Evolutionary conservation across 1,284 basidiomycete genomes (phyloP).

Genomic region (Trichosporon inkin): DNA sequence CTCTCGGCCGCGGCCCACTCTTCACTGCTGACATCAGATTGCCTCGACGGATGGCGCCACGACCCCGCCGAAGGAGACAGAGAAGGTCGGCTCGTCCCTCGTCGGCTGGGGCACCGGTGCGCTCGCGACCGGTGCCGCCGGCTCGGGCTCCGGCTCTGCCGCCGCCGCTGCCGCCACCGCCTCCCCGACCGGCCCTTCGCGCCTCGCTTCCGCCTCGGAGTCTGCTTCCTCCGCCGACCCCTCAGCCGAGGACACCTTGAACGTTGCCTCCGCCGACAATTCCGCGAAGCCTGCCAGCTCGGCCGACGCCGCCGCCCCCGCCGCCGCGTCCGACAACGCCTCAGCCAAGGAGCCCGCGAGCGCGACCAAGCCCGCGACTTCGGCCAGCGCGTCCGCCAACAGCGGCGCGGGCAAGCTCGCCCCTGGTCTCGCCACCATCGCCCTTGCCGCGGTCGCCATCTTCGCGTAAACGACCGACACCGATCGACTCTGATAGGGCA

Average conservation of each 20-base stretch:
- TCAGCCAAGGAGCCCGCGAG: neutral
- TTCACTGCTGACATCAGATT: constrained; percentile 23
- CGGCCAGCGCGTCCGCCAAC: neutral
- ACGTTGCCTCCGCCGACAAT: neutral
- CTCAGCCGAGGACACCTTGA: neutral
- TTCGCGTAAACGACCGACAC: no score
- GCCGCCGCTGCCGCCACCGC: neutral
- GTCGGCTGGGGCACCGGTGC: constrained; percentile 40
- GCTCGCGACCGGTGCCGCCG: neutral
- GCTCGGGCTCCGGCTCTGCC: neutral
- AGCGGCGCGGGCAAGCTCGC: neutral
- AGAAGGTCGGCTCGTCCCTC: constrained; percentile 9
- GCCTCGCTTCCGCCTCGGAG: neutral
- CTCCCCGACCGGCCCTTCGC: neutral
- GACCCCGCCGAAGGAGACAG: constrained; percentile 37
- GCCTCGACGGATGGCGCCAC: constrained; percentile 40
- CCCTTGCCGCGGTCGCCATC: neutral
- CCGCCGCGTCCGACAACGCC: neutral
- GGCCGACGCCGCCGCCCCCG: neutral
- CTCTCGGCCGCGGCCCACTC: neutral
- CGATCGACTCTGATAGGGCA: no score
- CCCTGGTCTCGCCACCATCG: neutral
- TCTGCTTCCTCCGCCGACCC: neutral
- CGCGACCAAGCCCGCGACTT: neutral
- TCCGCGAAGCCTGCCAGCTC: neutral